Conservation (phyloP, 495 filamentous ascomycete genomes). For the Xylaria longipes region DNA sequence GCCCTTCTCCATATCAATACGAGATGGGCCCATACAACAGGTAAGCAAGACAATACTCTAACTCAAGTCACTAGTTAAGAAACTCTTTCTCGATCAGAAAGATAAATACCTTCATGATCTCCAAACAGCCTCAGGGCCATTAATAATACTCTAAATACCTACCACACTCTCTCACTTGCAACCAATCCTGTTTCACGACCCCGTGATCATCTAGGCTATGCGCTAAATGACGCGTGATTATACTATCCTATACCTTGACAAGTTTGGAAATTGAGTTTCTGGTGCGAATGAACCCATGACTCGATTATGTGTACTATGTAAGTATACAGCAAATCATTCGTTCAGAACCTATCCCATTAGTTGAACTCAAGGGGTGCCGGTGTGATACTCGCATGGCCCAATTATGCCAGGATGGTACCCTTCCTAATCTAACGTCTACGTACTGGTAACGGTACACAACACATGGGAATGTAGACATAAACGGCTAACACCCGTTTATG, state of each 20-base stretch:
- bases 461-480: not conserved
- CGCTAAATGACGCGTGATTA: not conserved
- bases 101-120: not conserved
- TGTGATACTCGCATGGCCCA: not conserved
- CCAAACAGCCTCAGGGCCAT: not conserved
- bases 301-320: too few species aligned
- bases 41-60: too few species aligned
- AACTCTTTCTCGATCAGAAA: not conserved
- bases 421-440: not conserved
- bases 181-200: slow-evolving; percentile 5
- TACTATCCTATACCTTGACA: not conserved
- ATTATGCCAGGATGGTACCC: not conserved
- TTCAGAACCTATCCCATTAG: not conserved
- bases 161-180: not conserved
- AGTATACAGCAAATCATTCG: not conserved
- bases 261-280: not conserved
- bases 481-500: not conserved
- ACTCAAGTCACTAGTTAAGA: not conserved
- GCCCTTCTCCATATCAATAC: not conserved
- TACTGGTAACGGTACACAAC: not conserved
- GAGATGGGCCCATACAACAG: not conserved
- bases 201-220: slow-evolving; percentile 1
- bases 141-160: not conserved
- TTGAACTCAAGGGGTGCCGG: not conserved
- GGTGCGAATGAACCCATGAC: too few species aligned